Evolutionary conservation across 306 rosid genomes (phyloP), one percentile per base, ranked within the genome.

Genomic region (Gastrolobium bilobum): DNA sequence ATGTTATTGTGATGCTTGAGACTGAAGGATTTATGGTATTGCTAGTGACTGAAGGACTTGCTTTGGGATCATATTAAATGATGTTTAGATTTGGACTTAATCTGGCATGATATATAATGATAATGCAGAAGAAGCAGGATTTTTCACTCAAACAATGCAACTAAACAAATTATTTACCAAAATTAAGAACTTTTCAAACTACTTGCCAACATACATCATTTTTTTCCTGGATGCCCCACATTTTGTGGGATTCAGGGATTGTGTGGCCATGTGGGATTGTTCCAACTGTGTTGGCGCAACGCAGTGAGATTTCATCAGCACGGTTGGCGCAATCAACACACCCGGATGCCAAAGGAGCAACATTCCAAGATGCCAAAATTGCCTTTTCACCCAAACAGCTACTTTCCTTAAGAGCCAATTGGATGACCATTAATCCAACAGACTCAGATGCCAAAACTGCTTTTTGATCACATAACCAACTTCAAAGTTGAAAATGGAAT

Each of bases 51-150:
- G 70, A 44, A 59, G 42, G 20, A 47, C n/a, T 42, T 42, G 61
- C 39, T 56, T 78, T 44, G 38, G 15, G 8, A 43, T 67, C 69
- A 39, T 65, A 39, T 52, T 53, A 38, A 76, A 29, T 51, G 57
- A 31, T 7, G 29, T 56, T 33, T 77, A 52, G 26, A 39, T 77
- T 77, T 65, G 31, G 31, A 52, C 26, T 30, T 56, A 77, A 53
- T 11, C 30, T 37, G 34, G 34, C 39, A 13, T 65, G 56, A 33
- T 51, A 30, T n/a, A 31, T n/a, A 31, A 30, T 6, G 35, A 50
- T 71, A 4, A 29, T 57, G 42, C 58, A 73, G 13, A 46, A 3
- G 34, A 58, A 73, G 40, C 57, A 43, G 2, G 58, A 47, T 67
- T 67, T 68, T 39, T 63, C 1, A 38, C 50, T 26, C 4, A 39